These are phyloP conservation scores for Trichoderma koningii DNA, from an alignment of 2,329 filamentous ascomycete species.

Conservation along the genomic window DNA sequence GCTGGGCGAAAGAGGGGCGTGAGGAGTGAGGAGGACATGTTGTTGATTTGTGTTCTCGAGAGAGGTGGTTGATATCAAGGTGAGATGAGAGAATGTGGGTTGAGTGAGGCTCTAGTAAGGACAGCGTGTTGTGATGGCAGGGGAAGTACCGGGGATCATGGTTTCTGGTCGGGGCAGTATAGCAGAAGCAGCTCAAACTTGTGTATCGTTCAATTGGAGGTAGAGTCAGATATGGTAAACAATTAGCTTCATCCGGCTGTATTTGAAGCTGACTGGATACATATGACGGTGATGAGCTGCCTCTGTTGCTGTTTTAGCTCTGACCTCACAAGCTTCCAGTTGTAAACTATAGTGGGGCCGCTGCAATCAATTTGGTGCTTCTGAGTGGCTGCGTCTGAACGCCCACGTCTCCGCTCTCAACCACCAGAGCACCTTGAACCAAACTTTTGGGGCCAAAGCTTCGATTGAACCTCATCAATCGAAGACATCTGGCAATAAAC, in stretches of 20 bases:
- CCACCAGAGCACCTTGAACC: background rate
- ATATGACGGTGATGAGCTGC: background rate
- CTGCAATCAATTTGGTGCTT: background rate
- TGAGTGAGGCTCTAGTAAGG: constrained; percentile 13
- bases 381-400: constrained; percentile 5
- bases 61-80: constrained; percentile 13
- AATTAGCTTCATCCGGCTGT: too few species aligned
- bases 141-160: background rate
- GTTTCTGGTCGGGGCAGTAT: background rate
- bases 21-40: constrained; percentile 23
- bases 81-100: background rate
- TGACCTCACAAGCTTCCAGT: constrained; percentile 6
- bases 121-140: constrained; percentile 23
- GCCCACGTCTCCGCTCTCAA: constrained; percentile 17
- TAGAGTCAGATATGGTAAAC: too few species aligned
- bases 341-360: constrained; percentile 2
- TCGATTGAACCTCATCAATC: background rate
- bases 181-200: background rate
- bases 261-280: too few species aligned
- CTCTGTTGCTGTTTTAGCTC: background rate
- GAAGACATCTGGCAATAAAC: too few species aligned
- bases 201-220: too few species aligned
- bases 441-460: background rate
- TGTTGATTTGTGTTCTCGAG: constrained; percentile 21
- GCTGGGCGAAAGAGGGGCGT: constrained; percentile 38